Conservation (phyloP, 176 grass and related monocot genomes). For the Eleusine indica region DNA sequence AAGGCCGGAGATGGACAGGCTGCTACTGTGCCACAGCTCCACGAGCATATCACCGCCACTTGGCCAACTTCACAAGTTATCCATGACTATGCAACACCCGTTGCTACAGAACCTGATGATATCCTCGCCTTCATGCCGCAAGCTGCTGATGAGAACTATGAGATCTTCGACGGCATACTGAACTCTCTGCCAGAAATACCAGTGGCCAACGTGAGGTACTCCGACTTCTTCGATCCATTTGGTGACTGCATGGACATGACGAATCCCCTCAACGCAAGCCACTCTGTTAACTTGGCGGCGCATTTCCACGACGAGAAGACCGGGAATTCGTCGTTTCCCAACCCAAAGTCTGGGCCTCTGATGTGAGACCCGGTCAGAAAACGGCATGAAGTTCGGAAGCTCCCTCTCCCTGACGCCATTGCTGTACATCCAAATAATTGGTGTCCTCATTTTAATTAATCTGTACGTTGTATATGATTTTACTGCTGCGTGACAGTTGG, state of each 20-base stretch:
- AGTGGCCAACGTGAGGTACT: slow-evolving; percentile 67
- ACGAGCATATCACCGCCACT: slow-evolving; percentile 29
- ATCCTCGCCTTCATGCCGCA: slow-evolving; percentile 45
- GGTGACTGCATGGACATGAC: slow-evolving; percentile 56
- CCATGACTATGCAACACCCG: slow-evolving; percentile 31
- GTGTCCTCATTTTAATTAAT: slow-evolving; percentile 44
- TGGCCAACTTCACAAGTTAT: slow-evolving; percentile 39
- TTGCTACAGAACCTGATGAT: slow-evolving; percentile 37
- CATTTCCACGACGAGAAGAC: slow-evolving; percentile 57
- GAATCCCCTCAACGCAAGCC: slow-evolving; percentile 44
- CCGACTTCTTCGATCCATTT: slow-evolving; percentile 76
- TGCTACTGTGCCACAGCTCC: slow-evolving; percentile 43
- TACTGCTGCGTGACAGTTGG: background rate
- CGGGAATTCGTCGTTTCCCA: slow-evolving; percentile 43
- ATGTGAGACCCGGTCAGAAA: slow-evolving; percentile 36
- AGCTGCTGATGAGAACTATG: slow-evolving; percentile 53
- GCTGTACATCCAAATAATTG: slow-evolving; percentile 64
- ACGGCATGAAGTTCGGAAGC: slow-evolving; percentile 5
- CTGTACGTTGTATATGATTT: slow-evolving; percentile 47
- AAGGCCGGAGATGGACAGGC: slow-evolving; percentile 49
- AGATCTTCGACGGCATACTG: slow-evolving; percentile 76
- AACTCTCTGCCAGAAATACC: slow-evolving; percentile 88
- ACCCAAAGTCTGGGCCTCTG: slow-evolving; percentile 49
- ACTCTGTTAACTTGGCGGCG: slow-evolving; percentile 35
- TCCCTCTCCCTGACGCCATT: slow-evolving; percentile 35